Percentiles rank a stretch among this genome's conserved stretches.
Evolutionary conservation across 306 rosid genomes (phyloP).

Genomic region (Carpinus fangiana): DNA sequence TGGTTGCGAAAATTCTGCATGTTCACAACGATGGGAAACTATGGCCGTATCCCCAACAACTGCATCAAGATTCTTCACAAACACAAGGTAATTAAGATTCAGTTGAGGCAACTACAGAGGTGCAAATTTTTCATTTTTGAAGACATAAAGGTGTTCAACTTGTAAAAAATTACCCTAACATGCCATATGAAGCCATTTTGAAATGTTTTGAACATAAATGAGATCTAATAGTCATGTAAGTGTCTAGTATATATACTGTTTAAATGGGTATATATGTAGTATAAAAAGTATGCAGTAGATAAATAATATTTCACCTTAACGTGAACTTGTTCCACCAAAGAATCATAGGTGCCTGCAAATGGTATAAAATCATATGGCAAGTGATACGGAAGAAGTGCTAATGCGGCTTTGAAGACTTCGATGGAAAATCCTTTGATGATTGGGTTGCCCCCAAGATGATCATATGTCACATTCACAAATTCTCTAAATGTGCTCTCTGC

Average conservation of each 20-base stretch:
- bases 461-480: slow-evolving; percentile 8
- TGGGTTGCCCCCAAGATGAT: not conserved
- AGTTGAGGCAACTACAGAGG: not conserved
- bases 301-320: not conserved
- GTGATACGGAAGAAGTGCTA: slow-evolving; percentile 13
- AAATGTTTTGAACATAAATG: no score
- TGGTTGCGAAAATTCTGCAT: not conserved
- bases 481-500: not conserved
- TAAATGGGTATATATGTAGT: not conserved
- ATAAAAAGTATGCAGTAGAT: not conserved
- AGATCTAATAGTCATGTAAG: not conserved
- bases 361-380: slow-evolving; percentile 13
- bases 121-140: no score
- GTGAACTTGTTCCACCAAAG: slow-evolving; percentile 6
- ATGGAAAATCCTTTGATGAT: slow-evolving; percentile 12
- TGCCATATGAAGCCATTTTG: no score
- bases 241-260: not conserved
- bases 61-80: slow-evolving; percentile 10
- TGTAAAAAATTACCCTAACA: no score
- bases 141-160: no score
- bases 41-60: slow-evolving; percentile 7
- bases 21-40: not conserved
- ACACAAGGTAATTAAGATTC: not conserved
- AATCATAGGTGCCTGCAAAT: slow-evolving; percentile 8
- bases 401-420: slow-evolving; percentile 2